Evolutionary conservation across 306 rosid species (phyloP), one percentile per base, ranked within the genome.

Genomic region (Cajanus cajan): DNA sequence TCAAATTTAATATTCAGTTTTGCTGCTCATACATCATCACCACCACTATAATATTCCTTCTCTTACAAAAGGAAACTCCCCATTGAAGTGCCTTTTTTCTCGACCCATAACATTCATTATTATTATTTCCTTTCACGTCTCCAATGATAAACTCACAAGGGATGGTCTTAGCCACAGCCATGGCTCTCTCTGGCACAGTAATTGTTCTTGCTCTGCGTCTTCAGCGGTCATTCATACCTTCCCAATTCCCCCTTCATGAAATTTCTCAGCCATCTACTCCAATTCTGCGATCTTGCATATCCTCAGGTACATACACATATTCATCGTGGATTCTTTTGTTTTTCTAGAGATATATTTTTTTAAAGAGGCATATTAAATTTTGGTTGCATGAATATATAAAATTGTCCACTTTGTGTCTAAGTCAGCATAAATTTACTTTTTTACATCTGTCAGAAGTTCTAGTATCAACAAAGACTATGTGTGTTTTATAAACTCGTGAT

Each of bases 271-370:
- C 66, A 12, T 59, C 66, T 2, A 28, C 66, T 59, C 39, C 66
- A 59, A 59, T 59, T 59, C 66, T 59, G 0, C 66, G 66, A 59
- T 59, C 66, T 59, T 59, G 66, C 13, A 59, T 59, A 59, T 59
- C 66, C 10, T 4, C 66, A 59, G 66, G 66, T 59, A 59, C 66
- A 28, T 34, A 6, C 57, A 54, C 63, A 54, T 21, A 4, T 54
- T 9, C 33, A 50, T 50, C 31, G 3, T 28, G 1, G 1, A 28
- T 28, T 28, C 3, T 28, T 28, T 28, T 1, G 1, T 28, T 28
- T 28, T 28, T 28, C n/a, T n/a, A n/a, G n/a, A n/a, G n/a, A n/a
- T 28, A 28, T 28, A 28, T 28, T 3, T 28, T 28, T 28, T 28
- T n/a, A n/a, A n/a, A 28, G 31, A 28, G 31, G 3, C 31, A 28